Evolutionary conservation across 495 filamentous ascomycete genomes (phyloP), one percentile per base, ranked within the genome.

Genomic region (Penicillium bovifimosum): DNA sequence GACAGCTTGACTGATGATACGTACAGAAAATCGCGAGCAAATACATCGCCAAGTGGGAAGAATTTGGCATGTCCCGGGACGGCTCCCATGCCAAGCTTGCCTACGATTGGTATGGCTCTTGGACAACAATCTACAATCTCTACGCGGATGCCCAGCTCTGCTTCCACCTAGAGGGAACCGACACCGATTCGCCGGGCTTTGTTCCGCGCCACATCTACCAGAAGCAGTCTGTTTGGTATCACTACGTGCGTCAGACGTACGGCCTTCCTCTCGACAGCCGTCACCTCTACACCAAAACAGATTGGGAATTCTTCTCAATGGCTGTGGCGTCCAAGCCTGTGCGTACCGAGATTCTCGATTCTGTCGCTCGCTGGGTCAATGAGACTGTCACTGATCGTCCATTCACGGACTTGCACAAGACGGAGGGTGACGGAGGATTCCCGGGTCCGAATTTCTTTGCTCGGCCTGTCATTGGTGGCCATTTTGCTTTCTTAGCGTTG

Each of bases 81-180:
- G 77, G 81, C 34, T 81, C 86, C 1, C 88, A 96, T 60, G 89
- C 90, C 24, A 95, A 96, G 65, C 74, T 97, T 32, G 87, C 92
- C 0, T 97, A 97, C 66, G 81, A 91, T 46, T 96, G 92, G 90
- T 91, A 88, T 59, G 92, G 92, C 9, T 91, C 86, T 38, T 97
- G 92, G 92, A 95, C 91, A 40, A 96, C 90, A 1, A 79, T 96
- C 16, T 96, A 96, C 71, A 96, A 95, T 58, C 77, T 95, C 24
- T 96, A 87, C 68, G 86, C 84, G 28, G 90, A 96, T 57, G 80
- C 85, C 8, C 76, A 91, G 14, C 82, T 96, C 47, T 90, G 86
- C 66, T 91, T 95, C 71, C 84, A 90, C 57, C 74, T 92, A 28
- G 76, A 79, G 13, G 69, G 65, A 46, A 71, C 70, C 2, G 41